Percentiles rank a stretch among this genome's conserved stretches.
These are phyloP conservation scores for barley (Hordeum vulgare) DNA, from an alignment of 176 grass and related monocot genomes.

Conservation along the genomic window MorexV3_pseudomolecules_assembly NC_058524.1:522970964-522971463, in stretches of 20 bases:
- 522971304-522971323: constrained; percentile 29
- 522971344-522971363: constrained; percentile 53
- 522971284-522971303: constrained; percentile 30
- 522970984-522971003: constrained; percentile 57
- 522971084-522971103: constrained; percentile 40
- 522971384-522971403: constrained; percentile 30
- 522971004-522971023: constrained; percentile 57
- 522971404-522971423: constrained; percentile 19
- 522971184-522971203: constrained; percentile 20
- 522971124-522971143: constrained; percentile 55
- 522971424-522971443: not conserved
- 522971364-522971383: constrained; percentile 51
- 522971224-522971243: constrained; percentile 31
- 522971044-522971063: constrained; percentile 49
- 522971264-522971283: constrained; percentile 28
- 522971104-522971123: constrained; percentile 44
- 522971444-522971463: not conserved
- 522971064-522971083: constrained; percentile 38
- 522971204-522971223: constrained; percentile 34
- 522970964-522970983: constrained; percentile 64
- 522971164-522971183: constrained; percentile 37
- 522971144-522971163: constrained; percentile 54
- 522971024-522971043: constrained; percentile 35
- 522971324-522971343: constrained; percentile 46
- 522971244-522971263: constrained; percentile 22